Evolutionary conservation across 768 basidiomycete species (phyloP), one percentile per base, ranked within the genome.

Genomic region (Trametes gibbosa): DNA sequence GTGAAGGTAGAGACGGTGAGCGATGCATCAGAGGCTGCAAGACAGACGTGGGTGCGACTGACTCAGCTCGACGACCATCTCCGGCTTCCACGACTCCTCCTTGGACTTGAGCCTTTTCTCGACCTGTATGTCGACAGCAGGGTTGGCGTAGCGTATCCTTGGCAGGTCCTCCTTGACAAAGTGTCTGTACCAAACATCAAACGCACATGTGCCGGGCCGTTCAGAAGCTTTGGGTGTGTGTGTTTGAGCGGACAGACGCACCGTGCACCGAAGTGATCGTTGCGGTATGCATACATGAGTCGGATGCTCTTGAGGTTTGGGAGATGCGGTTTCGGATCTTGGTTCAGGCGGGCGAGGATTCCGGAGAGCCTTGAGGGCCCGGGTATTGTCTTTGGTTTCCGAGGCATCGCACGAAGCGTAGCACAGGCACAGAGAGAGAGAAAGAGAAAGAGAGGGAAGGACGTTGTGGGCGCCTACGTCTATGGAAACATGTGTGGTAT

Each of bases 161-260:
- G 88, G 89, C 0, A 93, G 73, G n/a, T 89, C 80, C 40, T 92
- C 84, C 68, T 88, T 89, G 39, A 88, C 79, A 63, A 93, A 92
- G 75, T 90, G 85, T 45, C 91, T 90, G 58, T 48, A 24, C 12
- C 34, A 16, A 16, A 45, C 16, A 32, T 14, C 21, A 40, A 19
- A 19, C 41, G 40, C 23, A 17, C 34, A 48, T 14, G 17, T 14
- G 37, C 6, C 4, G 7, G 17, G 7, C 6, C 10, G 37, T 39
- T 32, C 29, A 32, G 29, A 32, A 5, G 29, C 29, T 32, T 32
- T 4, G 5, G 29, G 5, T 32, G 10, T 10, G 29, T 32, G 29
- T 5, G 5, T 4, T 4, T 32, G 29, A 32, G 41, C 17, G 17
- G 8, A 42, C 8, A 10, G 19, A 61, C 82, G 64, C 54, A 89